Evolutionary conservation across 257 asterid genomes (phyloP), one percentile per base, ranked within the genome.

Genomic region (Nicotiana tomentosiformis): DNA sequence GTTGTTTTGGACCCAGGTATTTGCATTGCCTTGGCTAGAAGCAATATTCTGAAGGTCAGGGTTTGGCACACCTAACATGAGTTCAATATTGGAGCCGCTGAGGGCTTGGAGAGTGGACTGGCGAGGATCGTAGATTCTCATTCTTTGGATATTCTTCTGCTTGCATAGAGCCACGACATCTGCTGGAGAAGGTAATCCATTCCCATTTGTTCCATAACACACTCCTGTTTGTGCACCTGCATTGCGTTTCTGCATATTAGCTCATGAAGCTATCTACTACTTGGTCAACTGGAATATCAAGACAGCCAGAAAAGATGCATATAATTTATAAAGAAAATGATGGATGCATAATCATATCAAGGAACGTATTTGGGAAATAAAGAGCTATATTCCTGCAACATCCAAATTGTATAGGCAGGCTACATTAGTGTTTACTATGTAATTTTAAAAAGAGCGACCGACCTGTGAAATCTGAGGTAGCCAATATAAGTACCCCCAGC

Each of bases 1-100:
- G n/a, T 93, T 90, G 89, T 84, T 84, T 82, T 85, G 91, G 70
- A 91, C 91, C 97, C 93, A 91, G 1, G 77, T 29, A 60, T 90
- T 83, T 11, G 94, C 97, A 30, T 89, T 90, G 12, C 53, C 90
- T 86, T 90, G 96, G 89, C 85, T 83, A 0, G 92, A 83, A 5
- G 91, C 90, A 18, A 87, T 3, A 11, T 18, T n/a, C 80, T 81
- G 87, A 43, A 88, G 89, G 23, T 77, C 86, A 1, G 77, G 8
- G 82, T 85, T 88, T 7, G 90, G 91, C 55, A 88, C 88, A 0
- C 90, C 88, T 3, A 88, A 51, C 7, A 87, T 87, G 66, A 88
- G 62, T 18, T 88, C 87, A 10, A 88, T 87, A 83, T 86, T 85
- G 29, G 91, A 77, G 8, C 86, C 88, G 30, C 87, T 5, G n/a